A percentile compares a stretch with the other conserved stretches of the same genome.
Conservation (phyloP, 257 asterid species). For the Eustoma russellianum region DNA sequence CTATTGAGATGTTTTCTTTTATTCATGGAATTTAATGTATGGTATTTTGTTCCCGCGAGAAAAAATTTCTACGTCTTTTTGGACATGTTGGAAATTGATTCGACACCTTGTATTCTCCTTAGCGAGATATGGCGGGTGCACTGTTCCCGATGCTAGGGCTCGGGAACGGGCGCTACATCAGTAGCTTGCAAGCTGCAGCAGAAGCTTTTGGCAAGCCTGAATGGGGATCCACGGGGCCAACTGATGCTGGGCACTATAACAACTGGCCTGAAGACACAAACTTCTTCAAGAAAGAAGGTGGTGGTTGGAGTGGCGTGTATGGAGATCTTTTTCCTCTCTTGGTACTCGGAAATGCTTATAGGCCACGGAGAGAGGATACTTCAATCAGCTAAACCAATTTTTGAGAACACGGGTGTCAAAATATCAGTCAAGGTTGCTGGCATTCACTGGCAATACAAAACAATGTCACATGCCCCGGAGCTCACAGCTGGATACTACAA, state of each 20-base stretch:
- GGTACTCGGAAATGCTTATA: slow-evolving; percentile 85
- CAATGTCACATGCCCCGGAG: slow-evolving; percentile 94
- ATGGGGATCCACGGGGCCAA: slow-evolving; percentile 88
- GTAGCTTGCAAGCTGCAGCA: slow-evolving; percentile 81
- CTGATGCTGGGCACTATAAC: slow-evolving; percentile 88
- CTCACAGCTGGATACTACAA: slow-evolving; percentile 94
- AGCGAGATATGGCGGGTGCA: no score
- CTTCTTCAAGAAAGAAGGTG: slow-evolving; percentile 76
- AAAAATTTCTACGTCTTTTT: no score
- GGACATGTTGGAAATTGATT: no score
- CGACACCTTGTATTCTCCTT: no score
- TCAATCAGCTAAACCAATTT: slow-evolving; percentile 39
- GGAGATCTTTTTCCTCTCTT: slow-evolving; percentile 89
- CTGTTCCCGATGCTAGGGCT: no score
- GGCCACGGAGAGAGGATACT: slow-evolving; percentile 81
- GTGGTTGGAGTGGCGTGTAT: slow-evolving; percentile 62
- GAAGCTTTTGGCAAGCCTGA: slow-evolving; percentile 77
- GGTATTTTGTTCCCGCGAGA: no score
- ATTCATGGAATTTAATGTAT: no score
- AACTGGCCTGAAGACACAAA: slow-evolving; percentile 98
- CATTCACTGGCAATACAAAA: slow-evolving; percentile 93
- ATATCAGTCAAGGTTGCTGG: slow-evolving; percentile 86
- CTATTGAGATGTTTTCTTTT: no score
- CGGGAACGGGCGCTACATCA: no score
- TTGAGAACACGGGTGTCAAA: slow-evolving; percentile 46